Conservation (phyloP, 148 eudicot genomes). For the Nyssa sinensis region DNA sequence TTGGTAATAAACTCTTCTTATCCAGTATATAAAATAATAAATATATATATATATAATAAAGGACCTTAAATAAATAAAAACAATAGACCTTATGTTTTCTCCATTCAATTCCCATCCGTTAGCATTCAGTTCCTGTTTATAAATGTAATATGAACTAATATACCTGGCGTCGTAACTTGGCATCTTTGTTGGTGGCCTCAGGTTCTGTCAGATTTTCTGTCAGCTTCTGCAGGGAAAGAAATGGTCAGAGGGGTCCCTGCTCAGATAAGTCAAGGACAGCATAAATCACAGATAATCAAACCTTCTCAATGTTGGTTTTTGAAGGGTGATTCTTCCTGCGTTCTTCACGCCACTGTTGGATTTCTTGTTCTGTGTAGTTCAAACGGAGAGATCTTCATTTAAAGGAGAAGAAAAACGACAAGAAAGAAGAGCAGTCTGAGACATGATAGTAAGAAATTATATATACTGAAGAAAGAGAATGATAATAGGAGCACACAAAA, state of each 20-base stretch:
- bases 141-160: neutral
- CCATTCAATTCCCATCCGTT: neutral
- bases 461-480: no score
- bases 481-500: no score
- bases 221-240: constrained; percentile 47
- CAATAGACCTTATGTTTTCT: neutral
- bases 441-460: no score
- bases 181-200: constrained; percentile 39
- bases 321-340: constrained; percentile 83
- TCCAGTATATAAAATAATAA: no score
- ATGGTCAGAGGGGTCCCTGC: neutral
- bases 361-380: constrained; percentile 73
- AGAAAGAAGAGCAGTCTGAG: neutral
- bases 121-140: neutral
- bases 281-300: constrained; percentile 19
- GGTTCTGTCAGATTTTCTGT: no score
- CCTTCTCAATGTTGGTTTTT: constrained; percentile 58
- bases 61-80: no score
- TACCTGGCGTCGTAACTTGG: constrained; percentile 81
- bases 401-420: neutral
- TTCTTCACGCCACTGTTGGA: constrained; percentile 85
- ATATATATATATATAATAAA: no score
- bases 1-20: no score
- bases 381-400: constrained; percentile 49
- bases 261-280: neutral